Percentiles rank a stretch among this genome's conserved stretches.
These are phyloP conservation scores for Cubamyces sp. DNA, from an alignment of 768 basidiomycete genomes.

Conservation along the genomic window DNA sequence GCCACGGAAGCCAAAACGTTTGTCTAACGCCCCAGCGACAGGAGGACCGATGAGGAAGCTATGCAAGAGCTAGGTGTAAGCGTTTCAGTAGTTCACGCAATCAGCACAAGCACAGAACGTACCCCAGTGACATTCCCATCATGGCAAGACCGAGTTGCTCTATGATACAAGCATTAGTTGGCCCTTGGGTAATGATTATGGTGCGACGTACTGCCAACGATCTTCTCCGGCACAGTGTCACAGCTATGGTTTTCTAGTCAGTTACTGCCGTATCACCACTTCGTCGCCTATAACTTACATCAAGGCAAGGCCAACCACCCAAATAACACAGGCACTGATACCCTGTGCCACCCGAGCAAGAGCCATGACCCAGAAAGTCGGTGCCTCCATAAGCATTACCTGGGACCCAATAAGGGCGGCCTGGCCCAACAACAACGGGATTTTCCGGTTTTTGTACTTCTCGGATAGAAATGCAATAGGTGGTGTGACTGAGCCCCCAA, in stretches of 20 bases:
- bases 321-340: constrained; percentile 44
- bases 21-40: constrained; percentile 43
- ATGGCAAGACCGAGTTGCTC: constrained; percentile 46
- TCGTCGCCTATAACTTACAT: constrained; percentile 31
- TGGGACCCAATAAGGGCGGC: constrained; percentile 40
- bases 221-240: constrained; percentile 40
- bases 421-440: constrained; percentile 38
- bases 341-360: constrained; percentile 45
- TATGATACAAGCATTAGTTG: constrained; percentile 15
- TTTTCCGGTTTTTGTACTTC: constrained; percentile 36
- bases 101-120: constrained; percentile 3
- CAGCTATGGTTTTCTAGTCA: constrained; percentile 32
- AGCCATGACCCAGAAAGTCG: constrained; percentile 43
- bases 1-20: constrained; percentile 40
- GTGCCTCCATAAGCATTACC: constrained; percentile 45
- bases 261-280: neutral
- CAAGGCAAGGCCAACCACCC: constrained; percentile 45
- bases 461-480: constrained; percentile 43
- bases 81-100: neutral
- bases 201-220: constrained; percentile 39
- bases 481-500: constrained; percentile 37
- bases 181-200: neutral
- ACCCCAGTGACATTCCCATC: constrained; percentile 45
- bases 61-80: neutral
- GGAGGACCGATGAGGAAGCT: constrained; percentile 44